Percentiles rank a stretch among this genome's conserved stretches.
Evolutionary conservation across 176 grass and related monocot species (phyloP).

Genomic region (Tillandsia fasciculata): DNA sequence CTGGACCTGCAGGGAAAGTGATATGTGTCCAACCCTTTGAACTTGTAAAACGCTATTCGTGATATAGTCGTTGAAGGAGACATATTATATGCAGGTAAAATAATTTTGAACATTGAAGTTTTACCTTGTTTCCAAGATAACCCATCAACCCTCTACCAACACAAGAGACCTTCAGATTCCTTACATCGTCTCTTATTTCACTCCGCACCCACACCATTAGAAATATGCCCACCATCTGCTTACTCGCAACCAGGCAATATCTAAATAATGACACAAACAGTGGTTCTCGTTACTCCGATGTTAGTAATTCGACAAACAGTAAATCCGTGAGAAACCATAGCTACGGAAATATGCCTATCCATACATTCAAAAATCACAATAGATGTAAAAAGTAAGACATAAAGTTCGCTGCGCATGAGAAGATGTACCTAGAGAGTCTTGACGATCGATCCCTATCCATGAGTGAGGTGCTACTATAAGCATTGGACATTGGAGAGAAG

Average conservation of each 20-base stretch:
- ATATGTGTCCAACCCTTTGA: not conserved
- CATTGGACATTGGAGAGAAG: conserved; percentile 70
- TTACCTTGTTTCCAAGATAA: conserved; percentile 96
- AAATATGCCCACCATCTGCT: conserved; percentile 98
- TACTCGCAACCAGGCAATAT: conserved; percentile 82
- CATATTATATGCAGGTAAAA: not conserved
- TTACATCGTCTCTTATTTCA: conserved; percentile 70
- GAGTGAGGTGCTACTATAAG: conserved; percentile 40
- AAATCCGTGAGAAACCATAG: not conserved
- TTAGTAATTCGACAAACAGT: not conserved
- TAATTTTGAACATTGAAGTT: conserved; percentile 10
- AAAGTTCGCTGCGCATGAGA: not conserved
- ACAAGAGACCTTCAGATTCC: conserved; percentile 97
- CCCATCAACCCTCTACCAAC: conserved; percentile 96
- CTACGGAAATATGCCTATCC: not conserved
- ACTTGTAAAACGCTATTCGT: not conserved
- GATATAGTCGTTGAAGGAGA: not conserved
- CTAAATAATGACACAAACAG: conserved; percentile 19
- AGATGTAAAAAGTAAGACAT: not conserved
- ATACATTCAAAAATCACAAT: not conserved
- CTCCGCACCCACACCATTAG: conserved; percentile 81
- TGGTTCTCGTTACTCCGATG: not conserved
- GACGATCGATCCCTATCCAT: conserved; percentile 26
- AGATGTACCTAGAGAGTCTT: conserved; percentile 27
- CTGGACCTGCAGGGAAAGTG: not conserved